Percentiles rank a stretch among this genome's conserved stretches.
phyloP scores from a whole-genome alignment of 75 land plant genomes.

The Selaginella tamariscina region DNA sequence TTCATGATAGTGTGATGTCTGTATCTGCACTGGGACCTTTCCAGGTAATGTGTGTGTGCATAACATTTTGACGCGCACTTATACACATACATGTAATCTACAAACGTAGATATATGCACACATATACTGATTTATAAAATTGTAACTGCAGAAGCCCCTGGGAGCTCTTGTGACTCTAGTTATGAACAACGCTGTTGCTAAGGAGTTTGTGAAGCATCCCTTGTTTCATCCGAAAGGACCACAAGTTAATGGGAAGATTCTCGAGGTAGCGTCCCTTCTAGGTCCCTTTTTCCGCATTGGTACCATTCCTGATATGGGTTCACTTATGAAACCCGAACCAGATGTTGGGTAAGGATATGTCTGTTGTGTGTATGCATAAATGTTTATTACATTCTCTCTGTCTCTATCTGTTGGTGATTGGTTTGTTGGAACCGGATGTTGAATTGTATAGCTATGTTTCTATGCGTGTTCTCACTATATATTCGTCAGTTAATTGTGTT shows the following conservation, averaged over 20 bases:
- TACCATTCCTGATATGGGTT: constrained; percentile 64
- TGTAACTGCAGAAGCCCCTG: constrained; percentile 60
- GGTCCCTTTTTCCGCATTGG: constrained; percentile 93
- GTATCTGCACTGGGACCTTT: constrained; percentile 79
- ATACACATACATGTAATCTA: too few relatives aligned
- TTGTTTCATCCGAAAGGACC: constrained; percentile 62
- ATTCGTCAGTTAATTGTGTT: too few relatives aligned
- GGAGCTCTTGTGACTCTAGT: constrained; percentile 46
- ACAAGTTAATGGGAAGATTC: constrained; percentile 44
- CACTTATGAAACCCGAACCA: constrained; percentile 53
- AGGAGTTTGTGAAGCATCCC: constrained; percentile 56
- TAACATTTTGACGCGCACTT: too few relatives aligned
- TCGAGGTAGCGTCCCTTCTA: constrained; percentile 68
- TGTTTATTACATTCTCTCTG: neutral
- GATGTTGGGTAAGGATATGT: constrained; percentile 66
- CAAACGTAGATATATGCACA: too few relatives aligned
- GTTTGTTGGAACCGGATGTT: too few relatives aligned
- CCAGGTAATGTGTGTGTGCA: too few relatives aligned
- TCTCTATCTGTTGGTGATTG: neutral
- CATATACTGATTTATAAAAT: too few relatives aligned
- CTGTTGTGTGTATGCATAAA: neutral
- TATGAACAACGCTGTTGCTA: constrained; percentile 42
- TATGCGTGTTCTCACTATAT: too few relatives aligned
- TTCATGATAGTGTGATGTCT: constrained; percentile 40
- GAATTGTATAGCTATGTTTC: too few relatives aligned